phyloP scores from a whole-genome alignment of 352 stramenopile species.

The Phytopythium litorale region DNA sequence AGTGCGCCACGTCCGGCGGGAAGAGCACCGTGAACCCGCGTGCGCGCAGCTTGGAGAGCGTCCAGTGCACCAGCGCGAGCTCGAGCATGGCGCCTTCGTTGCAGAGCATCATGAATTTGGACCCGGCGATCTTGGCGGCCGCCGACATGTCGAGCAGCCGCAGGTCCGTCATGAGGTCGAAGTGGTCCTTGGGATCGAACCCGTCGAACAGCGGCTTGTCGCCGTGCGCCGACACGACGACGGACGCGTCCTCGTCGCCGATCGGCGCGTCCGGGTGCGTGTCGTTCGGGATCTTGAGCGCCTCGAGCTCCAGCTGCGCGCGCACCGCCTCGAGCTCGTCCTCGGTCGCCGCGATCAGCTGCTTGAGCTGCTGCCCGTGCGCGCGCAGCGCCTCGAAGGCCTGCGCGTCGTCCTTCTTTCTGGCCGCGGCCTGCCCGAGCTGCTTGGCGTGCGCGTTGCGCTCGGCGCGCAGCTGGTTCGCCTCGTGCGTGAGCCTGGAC shows the following conservation, averaged over 20 bases:
- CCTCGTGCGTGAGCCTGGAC: constrained; percentile 40
- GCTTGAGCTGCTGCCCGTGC: constrained; percentile 53
- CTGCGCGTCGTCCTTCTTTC: constrained; percentile 20
- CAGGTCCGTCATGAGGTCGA: constrained; percentile 61
- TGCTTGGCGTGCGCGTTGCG: constrained; percentile 68
- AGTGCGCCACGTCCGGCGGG: constrained; percentile 79
- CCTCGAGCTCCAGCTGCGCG: constrained; percentile 54
- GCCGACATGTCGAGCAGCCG: constrained; percentile 74
- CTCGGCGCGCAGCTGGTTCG: constrained; percentile 58
- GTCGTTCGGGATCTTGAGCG: constrained; percentile 73
- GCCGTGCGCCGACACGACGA: constrained; percentile 44
- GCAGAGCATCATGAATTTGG: constrained; percentile 84
- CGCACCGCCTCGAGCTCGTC: constrained; percentile 37
- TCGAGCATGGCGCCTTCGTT: constrained; percentile 89
- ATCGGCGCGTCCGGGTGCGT: constrained; percentile 69
- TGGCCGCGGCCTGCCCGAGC: constrained; percentile 35
- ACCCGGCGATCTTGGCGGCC: constrained; percentile 62
- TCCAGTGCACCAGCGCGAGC: constrained; percentile 80
- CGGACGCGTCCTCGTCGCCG: constrained; percentile 51
- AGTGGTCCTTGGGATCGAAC: constrained; percentile 67
- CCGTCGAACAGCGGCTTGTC: constrained; percentile 45
- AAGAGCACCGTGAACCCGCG: constrained; percentile 76
- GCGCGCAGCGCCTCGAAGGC: constrained; percentile 37
- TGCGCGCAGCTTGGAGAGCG: constrained; percentile 56
- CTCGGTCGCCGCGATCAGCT: constrained; percentile 41